Conservation (phyloP, 139 green algal genomes). For the Coccomyxa sp. region DNA sequence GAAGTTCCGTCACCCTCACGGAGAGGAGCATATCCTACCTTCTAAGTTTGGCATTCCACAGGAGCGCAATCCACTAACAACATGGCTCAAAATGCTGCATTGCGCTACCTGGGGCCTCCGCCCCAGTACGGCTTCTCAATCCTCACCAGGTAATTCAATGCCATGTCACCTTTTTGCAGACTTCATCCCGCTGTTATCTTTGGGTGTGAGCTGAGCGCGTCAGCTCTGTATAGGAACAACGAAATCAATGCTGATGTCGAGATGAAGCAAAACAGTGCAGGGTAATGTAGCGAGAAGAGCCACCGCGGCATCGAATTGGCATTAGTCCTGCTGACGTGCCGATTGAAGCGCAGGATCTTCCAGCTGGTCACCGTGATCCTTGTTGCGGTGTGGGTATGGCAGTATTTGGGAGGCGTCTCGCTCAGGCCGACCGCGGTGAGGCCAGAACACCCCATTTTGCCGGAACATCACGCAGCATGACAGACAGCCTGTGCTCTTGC, state of each 20-base stretch:
- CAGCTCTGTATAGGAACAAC: too few relatives aligned
- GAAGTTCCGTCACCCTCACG: not conserved
- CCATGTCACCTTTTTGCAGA: not conserved
- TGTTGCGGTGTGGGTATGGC: conserved; percentile 17
- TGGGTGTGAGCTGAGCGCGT: too few relatives aligned
- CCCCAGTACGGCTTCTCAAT: not conserved
- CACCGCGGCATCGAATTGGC: not conserved
- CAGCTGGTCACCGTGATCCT: conserved; percentile 14
- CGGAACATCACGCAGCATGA: not conserved
- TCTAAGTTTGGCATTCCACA: too few relatives aligned
- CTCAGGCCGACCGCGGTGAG: not conserved
- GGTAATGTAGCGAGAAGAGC: not conserved
- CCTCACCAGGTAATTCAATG: not conserved
- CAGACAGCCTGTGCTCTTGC: not conserved
- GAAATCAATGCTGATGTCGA: too few relatives aligned
- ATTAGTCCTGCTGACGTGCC: not conserved
- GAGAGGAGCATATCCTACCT: not conserved
- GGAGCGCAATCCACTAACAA: too few relatives aligned
- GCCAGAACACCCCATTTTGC: too few relatives aligned
- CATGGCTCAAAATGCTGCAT: not conserved
- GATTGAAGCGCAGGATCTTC: not conserved
- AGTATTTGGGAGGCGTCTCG: conserved; percentile 16
- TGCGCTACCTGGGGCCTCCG: not conserved
- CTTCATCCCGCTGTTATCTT: not conserved
- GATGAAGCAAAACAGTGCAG: too few relatives aligned